Base-by-base conservation (phyloP, 352 stramenopile species). In the Blastocystis sp. region DNA sequence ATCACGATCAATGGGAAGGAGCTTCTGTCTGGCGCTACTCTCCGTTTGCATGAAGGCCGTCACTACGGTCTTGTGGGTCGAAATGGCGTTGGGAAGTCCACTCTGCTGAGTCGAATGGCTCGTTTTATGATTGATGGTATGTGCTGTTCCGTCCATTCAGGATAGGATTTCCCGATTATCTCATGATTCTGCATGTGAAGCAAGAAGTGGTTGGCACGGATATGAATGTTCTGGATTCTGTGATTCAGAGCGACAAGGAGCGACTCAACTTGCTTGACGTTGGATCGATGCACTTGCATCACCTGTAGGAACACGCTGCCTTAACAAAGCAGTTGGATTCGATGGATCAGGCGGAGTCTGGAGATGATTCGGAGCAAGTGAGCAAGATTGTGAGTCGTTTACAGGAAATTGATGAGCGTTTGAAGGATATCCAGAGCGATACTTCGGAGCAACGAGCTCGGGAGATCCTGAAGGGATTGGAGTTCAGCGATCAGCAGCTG, bases 401-500 rank as follows among this genome's bases (percentile, higher is more conserved):
- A 53, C 93, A 96, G 92, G 95, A 93, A 92, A 94, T 96, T 59
- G 94, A 96, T 87, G 66, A 94, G 9, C 93, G 94, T 3, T 90
- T 96, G 1, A 76, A 92, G 41, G 90, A 94, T 50, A 95, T 96
- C 73, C 54, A 97, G 87, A 92, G 93, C 43, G 94, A 96, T 90
- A 94, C 93, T 69, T 94, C 94, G 11, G 94, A 98, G 90, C 91
- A 93, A 2, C 91, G 94, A 20, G 95, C 95, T 39, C 92, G 94
- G 37, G 92, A 93, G 68, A 96, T 98, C 62, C 91, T 98, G 13
- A 93, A 92, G 66, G 95, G 95, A 9, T 91, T 98, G 15, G 94
- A 96, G 90, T 98, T 98, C 91, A 93, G 94, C 0, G 94, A 96
- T 64, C 91, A 94, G 69, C 94, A 96, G 70, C 92, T 97, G 56